Base-by-base conservation (phyloP, 2,329 filamentous ascomycete genomes). In the Hysterium pulicare region DNA sequence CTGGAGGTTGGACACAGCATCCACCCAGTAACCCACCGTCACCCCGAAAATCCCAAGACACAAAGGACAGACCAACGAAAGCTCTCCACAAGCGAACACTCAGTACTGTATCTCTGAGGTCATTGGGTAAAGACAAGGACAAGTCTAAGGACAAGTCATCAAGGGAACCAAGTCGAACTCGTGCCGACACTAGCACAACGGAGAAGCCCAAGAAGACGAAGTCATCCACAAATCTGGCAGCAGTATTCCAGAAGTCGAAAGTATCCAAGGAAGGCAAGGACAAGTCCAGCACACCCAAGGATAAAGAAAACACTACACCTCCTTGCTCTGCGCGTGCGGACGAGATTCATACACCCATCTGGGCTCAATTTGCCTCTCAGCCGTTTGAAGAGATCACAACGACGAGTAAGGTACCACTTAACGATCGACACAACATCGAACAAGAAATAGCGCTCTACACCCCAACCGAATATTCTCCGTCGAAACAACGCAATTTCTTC, bases 291-390 rank as follows among this genome's bases (percentile, higher is more conserved):
- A 65, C 69, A 31, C 67, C 66, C 21, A 84, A 79, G 56, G 84
- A 91, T 64, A 95, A 95, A 68, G 90, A 95, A 67, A 95, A 95
- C 62, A 78, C 76, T 41, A 83, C 79, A 23, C 87, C 87, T 3
- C 71, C 74, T 1, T 68, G 72, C 44, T 73, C 71, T 3, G 61
- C 71, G 10, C 68, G 71, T 31, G 68, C 71, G 38, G 58, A 68
- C 17, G 55, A 55, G 6, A 51, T 68, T 8, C 74, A 78, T 15
- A 82, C 86, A 2, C 89, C 90, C 19, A 90, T 91, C 42, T 95
- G 87, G 74, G 81, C 86, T 11, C 84, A 93, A 57, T 93, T 91
- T 61, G 69, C 75, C 43, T 68, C 70, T 32, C 58, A 64, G 34
- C 49, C 51, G 20, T 51, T 55, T 40, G 53, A 62, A 23, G 58